A percentile compares a stretch with the other conserved stretches of the same genome.
These are phyloP conservation scores for Annulohypoxylon nitens DNA, from an alignment of 495 filamentous ascomycete species.

Conservation along the genomic window DNA sequence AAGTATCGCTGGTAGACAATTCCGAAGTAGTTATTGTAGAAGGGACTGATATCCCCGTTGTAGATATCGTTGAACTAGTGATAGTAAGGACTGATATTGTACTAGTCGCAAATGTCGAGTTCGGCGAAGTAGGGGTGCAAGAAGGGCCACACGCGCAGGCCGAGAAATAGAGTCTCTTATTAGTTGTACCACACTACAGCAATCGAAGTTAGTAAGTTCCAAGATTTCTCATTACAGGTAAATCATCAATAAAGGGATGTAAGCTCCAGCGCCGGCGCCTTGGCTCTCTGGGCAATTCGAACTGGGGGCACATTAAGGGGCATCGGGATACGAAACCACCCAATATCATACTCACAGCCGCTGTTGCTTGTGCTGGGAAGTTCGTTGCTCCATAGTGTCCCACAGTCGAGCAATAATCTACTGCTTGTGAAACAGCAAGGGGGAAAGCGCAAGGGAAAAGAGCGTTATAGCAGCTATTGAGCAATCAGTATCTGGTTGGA, in stretches of 20 bases:
- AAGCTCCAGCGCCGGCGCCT: background rate
- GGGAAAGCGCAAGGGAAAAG: constrained; percentile 47
- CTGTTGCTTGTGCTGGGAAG: constrained; percentile 47
- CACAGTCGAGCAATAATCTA: constrained; percentile 46
- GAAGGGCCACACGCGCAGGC: constrained; percentile 45
- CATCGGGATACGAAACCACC: background rate
- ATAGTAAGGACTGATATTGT: constrained; percentile 17
- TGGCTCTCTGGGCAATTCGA: background rate
- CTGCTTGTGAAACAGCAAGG: constrained; percentile 36
- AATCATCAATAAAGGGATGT: background rate
- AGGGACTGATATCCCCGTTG: background rate
- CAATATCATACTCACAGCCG: constrained; percentile 32
- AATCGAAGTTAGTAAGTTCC: constrained; percentile 18
- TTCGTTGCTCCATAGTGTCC: constrained; percentile 47
- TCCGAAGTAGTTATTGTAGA: constrained; percentile 30
- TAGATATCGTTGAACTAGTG: constrained; percentile 13
- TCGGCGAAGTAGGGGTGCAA: constrained; percentile 38
- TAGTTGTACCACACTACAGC: constrained; percentile 43
- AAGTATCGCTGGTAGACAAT: background rate
- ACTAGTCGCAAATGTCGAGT: constrained; percentile 15
- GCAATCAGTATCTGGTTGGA: background rate
- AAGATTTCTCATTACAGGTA: background rate
- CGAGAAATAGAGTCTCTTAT: constrained; percentile 41
- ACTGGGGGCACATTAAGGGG: background rate
- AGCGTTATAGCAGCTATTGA: constrained; percentile 45